Percentiles rank a stretch among this genome's conserved stretches.
These are phyloP conservation scores for Talaromyces verruculosus DNA, from an alignment of 2,329 filamentous ascomycete species.

Conservation along the genomic window DNA sequence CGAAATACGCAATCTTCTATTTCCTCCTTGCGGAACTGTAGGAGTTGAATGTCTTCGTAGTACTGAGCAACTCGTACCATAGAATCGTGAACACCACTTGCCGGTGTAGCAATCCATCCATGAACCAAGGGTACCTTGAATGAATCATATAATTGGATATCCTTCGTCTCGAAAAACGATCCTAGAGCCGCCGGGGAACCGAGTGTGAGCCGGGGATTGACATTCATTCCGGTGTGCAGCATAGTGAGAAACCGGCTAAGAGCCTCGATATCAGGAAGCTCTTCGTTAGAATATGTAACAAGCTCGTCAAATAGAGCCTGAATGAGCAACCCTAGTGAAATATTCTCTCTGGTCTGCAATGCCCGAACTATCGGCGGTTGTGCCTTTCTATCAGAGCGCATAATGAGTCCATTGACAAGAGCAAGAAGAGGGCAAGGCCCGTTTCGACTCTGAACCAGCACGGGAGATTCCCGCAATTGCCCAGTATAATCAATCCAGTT, in stretches of 20 bases:
- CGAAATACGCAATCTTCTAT: constrained; percentile 73
- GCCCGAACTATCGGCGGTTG: constrained; percentile 74
- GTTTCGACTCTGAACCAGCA: constrained; percentile 89
- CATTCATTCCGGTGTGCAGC: constrained; percentile 95
- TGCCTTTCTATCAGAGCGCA: constrained; percentile 70
- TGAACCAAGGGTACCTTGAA: constrained; percentile 89
- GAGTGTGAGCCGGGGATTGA: constrained; percentile 84
- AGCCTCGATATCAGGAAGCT: constrained; percentile 81
- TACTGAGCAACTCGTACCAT: constrained; percentile 74
- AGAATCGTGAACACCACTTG: constrained; percentile 66
- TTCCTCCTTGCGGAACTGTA: constrained; percentile 86
- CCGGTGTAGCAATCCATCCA: constrained; percentile 76
- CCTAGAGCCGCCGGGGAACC: constrained; percentile 53
- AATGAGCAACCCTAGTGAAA: constrained; percentile 80
- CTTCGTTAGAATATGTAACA: constrained; percentile 70
- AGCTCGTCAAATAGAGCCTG: constrained; percentile 92
- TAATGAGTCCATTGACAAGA: constrained; percentile 83
- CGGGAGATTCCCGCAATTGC: constrained; percentile 75
- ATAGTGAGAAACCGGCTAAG: constrained; percentile 84
- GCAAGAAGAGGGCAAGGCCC: constrained; percentile 92
- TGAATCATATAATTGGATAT: constrained; percentile 87
- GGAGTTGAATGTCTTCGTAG: constrained; percentile 87
- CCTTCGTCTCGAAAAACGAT: constrained; percentile 79
- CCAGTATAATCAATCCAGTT: constrained; percentile 71
- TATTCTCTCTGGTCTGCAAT: constrained; percentile 76